Evolutionary conservation across 2,329 filamentous ascomycete species (phyloP).

Genomic region (Metarhizium album): DNA sequence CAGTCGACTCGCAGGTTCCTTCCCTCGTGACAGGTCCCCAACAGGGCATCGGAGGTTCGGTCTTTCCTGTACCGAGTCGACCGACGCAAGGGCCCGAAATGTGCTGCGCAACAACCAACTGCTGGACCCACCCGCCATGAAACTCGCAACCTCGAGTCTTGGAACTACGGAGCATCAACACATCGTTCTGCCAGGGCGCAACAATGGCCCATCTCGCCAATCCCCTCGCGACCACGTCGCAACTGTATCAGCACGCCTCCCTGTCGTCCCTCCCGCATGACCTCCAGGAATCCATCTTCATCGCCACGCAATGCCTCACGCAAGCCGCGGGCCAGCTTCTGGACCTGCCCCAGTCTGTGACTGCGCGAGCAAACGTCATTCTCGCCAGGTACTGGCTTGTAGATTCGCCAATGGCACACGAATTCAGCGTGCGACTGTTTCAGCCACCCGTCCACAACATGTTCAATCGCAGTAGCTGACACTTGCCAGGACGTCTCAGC

Average conservation of each 20-base stretch:
- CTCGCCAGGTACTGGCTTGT: constrained; percentile 71
- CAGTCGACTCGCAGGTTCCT: too few relatives aligned
- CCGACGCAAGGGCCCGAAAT: too few relatives aligned
- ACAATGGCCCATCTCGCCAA: constrained; percentile 56
- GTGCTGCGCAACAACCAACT: too few relatives aligned
- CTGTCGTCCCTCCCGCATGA: constrained; percentile 52
- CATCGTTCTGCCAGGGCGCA: neutral
- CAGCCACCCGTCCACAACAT: neutral
- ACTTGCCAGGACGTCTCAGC: constrained; percentile 62
- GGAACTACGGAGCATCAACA: neutral
- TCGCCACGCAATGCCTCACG: constrained; percentile 60
- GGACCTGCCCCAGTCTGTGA: constrained; percentile 72
- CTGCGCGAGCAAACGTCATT: constrained; percentile 74
- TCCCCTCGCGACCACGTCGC: constrained; percentile 59
- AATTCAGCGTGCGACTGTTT: constrained; percentile 38
- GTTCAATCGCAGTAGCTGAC: neutral
- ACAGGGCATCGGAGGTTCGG: too few relatives aligned
- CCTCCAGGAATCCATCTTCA: constrained; percentile 61
- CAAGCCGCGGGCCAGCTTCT: constrained; percentile 74
- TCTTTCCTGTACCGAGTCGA: too few relatives aligned
- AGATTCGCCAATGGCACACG: constrained; percentile 43
- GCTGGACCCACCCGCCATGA: too few relatives aligned
- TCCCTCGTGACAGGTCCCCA: too few relatives aligned
- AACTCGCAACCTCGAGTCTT: too few relatives aligned
- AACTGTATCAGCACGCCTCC: constrained; percentile 48